Evolutionary conservation across 23 red algal genomes (phyloP), one percentile per base, ranked within the genome.

Genomic region (Gracilaria domingensis): DNA sequence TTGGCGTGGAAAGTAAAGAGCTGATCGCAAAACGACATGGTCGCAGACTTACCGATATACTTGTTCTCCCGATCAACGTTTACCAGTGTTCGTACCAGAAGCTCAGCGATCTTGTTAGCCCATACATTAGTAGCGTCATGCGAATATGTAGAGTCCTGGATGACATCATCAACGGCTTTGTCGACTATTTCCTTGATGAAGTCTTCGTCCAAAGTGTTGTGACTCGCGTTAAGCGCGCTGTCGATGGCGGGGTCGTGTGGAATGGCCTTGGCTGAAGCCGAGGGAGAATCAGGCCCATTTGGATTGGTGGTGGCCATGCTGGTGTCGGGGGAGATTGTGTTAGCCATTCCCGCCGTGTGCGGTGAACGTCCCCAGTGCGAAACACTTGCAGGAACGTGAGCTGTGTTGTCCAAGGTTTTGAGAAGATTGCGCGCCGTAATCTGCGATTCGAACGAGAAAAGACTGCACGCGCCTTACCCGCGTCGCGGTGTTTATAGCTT

Each of bases 61-160:
- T 94, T 94, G 82, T 94, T 87, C 12, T 87, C 82, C 26, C 92
- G 92, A 66, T 94, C 92, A n/a, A 94, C 66, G 37, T 82, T 81
- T 28, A 94, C 92, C 34, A 94, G 83, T 50, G 76, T 45, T 35
- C 76, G 83, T 33, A 94, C 92, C 30, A 94, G 14, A 45, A 82
- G 74, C 33, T 94, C 92, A 32, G 85, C 92, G 58, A 94, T 94
- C 47, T 86, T 65, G 49, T 94, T 94, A 18, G 80, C 79, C 92
- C 92, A 94, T 24, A 73, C 48, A 36, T 80, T 80, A 23, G 92
- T 94, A 14, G 82, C 82, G 26, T 86, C 92, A 74, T 94, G 92
- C 40, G 92, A 87, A 54, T 94, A 94, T 50, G 49, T 75, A 7
- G 72, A 49, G 50, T 87, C 92, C 69, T 82, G 55, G 66, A 94